Conservation (phyloP, 495 filamentous ascomycete species). For the Penicillium diatomitis region DNA sequence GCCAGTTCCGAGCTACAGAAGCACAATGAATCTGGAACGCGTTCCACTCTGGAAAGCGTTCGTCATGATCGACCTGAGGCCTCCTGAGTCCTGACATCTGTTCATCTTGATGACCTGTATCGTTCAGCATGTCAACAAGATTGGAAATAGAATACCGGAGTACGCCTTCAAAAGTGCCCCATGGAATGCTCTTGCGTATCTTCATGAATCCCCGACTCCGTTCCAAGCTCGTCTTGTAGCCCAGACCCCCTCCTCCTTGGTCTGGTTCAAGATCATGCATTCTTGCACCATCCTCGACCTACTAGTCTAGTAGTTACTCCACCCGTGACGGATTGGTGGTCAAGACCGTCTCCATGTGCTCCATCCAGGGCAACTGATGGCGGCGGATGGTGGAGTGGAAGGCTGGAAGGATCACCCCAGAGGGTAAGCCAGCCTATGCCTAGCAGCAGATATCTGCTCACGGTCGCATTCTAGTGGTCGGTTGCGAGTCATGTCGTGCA, state of each 20-base stretch:
- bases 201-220: no score
- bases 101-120: background rate
- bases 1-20: background rate
- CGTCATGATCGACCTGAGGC: background rate
- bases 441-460: background rate
- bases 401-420: background rate
- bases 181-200: no score
- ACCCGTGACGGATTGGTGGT: background rate
- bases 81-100: no score
- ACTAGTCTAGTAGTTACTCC: no score
- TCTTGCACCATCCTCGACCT: no score
- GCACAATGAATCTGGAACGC: no score
- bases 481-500: slow-evolving; percentile 23
- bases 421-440: background rate
- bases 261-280: no score
- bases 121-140: background rate
- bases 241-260: no score
- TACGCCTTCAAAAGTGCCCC: no score
- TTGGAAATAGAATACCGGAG: no score
- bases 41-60: slow-evolving; percentile 2
- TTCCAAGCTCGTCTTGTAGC: no score
- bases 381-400: background rate
- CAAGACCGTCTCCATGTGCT: background rate
- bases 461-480: slow-evolving; percentile 6
- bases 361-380: background rate